Percentiles rank a stretch among this genome's conserved stretches.
phyloP scores from a whole-genome alignment of 306 rosid genomes.

The Dryas alaskensis region DNA sequence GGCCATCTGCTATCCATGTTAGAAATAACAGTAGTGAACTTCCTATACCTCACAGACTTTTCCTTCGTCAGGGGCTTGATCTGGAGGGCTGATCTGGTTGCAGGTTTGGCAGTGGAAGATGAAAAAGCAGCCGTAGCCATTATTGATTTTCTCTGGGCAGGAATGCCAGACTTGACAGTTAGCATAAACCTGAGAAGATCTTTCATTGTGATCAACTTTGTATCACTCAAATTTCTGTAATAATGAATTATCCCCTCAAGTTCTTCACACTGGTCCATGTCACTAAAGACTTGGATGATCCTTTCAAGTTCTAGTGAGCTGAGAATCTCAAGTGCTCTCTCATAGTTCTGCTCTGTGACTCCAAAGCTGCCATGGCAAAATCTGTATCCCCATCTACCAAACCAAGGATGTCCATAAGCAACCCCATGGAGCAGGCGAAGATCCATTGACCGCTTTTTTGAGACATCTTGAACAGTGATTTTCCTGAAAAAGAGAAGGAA shows the following conservation, averaged over 20 bases:
- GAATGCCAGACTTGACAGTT: constrained; percentile 55
- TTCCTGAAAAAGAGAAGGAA: constrained; percentile 44
- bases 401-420: constrained; percentile 89
- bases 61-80: constrained; percentile 50
- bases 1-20: constrained; percentile 97
- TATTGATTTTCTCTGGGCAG: constrained; percentile 31
- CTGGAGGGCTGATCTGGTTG: constrained; percentile 34
- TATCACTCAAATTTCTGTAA: constrained; percentile 78
- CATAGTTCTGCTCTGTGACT: constrained; percentile 47
- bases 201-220: constrained; percentile 54
- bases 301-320: constrained; percentile 59
- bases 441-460: constrained; percentile 73
- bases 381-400: constrained; percentile 84
- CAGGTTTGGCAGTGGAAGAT: constrained; percentile 28
- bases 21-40: constrained; percentile 51
- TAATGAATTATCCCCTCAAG: constrained; percentile 61
- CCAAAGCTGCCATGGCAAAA: constrained; percentile 81
- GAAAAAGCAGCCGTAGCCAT: constrained; percentile 22
- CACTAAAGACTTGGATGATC: constrained; percentile 37
- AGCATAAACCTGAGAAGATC: constrained; percentile 85
- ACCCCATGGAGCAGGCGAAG: constrained; percentile 86
- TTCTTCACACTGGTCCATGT: constrained; percentile 33
- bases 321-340: constrained; percentile 52
- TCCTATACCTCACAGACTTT: constrained; percentile 52
- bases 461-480: constrained; percentile 63